Evolutionary conservation across 2,329 filamentous ascomycete species (phyloP).

Genomic region (Talaromyces sp.): DNA sequence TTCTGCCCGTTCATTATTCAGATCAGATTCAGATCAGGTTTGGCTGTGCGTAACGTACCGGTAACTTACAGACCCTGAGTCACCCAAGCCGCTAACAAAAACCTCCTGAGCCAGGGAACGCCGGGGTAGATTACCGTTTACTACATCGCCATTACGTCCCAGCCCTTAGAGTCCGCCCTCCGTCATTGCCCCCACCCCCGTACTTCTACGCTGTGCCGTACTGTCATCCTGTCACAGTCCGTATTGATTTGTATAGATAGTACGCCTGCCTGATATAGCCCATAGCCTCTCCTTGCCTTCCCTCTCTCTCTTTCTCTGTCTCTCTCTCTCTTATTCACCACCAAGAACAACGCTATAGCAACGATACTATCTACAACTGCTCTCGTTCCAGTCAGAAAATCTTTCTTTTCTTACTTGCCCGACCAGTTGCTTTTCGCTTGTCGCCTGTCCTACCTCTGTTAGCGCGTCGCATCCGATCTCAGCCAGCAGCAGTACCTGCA

Average conservation of each 20-base stretch:
- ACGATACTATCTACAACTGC: not conserved
- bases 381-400: slow-evolving; percentile 7
- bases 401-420: not conserved
- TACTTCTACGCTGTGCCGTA: not conserved
- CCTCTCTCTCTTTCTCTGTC: not conserved
- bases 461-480: slow-evolving; percentile 15
- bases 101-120: not conserved
- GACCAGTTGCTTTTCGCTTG: slow-evolving; percentile 7
- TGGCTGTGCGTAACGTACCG: slow-evolving; percentile 1
- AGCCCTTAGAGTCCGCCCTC: not conserved
- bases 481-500: not conserved
- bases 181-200: slow-evolving; percentile 11
- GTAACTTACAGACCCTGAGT: not conserved
- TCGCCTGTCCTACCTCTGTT: slow-evolving; percentile 10
- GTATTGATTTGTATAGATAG: not conserved
- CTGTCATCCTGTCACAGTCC: not conserved
- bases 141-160: not conserved
- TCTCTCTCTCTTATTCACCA: slow-evolving; percentile 2
- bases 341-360: not conserved
- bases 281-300: not conserved
- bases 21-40: not conserved
- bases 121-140: slow-evolving; percentile 5
- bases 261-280: slow-evolving; percentile 8
- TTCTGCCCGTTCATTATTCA: slow-evolving; percentile 1
- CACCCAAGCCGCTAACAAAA: not conserved